phyloP scores from a whole-genome alignment of 176 grass and related monocot genomes.

The Bromus sterilis region DNA sequence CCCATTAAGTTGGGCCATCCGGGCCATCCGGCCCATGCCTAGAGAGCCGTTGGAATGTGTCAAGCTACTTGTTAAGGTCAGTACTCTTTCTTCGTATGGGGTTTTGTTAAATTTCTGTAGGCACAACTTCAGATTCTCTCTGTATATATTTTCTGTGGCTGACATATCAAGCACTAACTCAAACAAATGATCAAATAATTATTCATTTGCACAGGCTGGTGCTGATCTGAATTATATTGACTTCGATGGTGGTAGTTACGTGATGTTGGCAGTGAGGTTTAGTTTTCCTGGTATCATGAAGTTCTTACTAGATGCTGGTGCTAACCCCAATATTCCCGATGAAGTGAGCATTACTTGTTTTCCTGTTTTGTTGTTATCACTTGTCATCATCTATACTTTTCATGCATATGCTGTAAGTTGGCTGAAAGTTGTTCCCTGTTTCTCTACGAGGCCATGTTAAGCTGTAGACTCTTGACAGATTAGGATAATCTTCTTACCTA shows the following conservation, averaged over 20 bases:
- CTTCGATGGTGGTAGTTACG: not conserved
- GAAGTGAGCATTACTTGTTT: not conserved
- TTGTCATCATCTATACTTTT: not conserved
- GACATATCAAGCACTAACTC: not conserved
- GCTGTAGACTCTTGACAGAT: too few relatives aligned
- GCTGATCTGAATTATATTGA: constrained; percentile 1
- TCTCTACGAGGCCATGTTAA: not conserved
- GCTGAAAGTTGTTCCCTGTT: not conserved
- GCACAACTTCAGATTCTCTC: not conserved
- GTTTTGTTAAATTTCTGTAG: not conserved
- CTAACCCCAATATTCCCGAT: constrained; percentile 7
- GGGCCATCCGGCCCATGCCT: not conserved
- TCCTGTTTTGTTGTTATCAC: not conserved
- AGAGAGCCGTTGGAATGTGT: not conserved
- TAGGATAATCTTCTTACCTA: too few relatives aligned
- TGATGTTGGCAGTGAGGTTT: not conserved
- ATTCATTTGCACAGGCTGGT: constrained; percentile 9
- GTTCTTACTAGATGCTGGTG: constrained; percentile 9
- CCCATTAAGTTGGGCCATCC: not conserved
- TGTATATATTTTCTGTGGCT: not conserved
- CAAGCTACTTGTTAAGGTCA: not conserved
- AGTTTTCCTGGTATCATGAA: not conserved
- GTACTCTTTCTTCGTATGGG: not conserved
- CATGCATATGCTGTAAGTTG: not conserved
- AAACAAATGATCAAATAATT: not conserved